Evolutionary conservation across 2,329 filamentous ascomycete species (phyloP), one percentile per base, ranked within the genome.

Genomic region (Fusarium virguliforme): DNA sequence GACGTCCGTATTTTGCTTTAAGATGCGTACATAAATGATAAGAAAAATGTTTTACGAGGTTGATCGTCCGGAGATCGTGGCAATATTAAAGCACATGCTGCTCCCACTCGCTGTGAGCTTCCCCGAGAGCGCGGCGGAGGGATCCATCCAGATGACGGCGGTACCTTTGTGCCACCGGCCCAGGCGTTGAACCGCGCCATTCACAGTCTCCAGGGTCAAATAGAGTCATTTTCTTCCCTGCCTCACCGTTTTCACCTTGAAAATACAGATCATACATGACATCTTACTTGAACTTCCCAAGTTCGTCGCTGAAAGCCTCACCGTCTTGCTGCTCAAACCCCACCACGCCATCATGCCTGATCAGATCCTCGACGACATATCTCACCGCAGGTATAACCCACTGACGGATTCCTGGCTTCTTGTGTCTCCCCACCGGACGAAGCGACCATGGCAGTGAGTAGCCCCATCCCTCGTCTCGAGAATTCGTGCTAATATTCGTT

Each of bases 391-490:
- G 80, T 98, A 92, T 82, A 99, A 99, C 80, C 93, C 94, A 59
- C 87, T 99, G 68, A 92, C 93, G 72, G 94, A 94, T 68, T 94
- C 92, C 68, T 97, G 95, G 92, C 88, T 99, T 67, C 88, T 99
- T 38, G 96, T 99, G 13, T 98, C 96, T 15, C 96, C 96, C 67
- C 96, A 99, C 82, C 88, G 96, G 61, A 98, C 95, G 59, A 98
- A 98, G 88, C 89, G 96, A 72, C 96, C 96, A 77, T 99, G 96
- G 96, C 96, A 98, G 94, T 97, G 85, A 88, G 93, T 85, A 30
- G 24, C 54, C 26, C 13, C 13, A 26, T 15, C 9, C 15, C 28
- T 34, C 12, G 28, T 3, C 13, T 12, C 26, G 37, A 3, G 8
- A 6, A 9, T 12, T 28, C 4, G 2, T 1, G 64, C 63, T 76